Percentiles rank a stretch among this genome's conserved stretches.
Evolutionary conservation across 139 green algal genomes (phyloP).

Genomic region (Chlamydomonas asymmetrica): DNA sequence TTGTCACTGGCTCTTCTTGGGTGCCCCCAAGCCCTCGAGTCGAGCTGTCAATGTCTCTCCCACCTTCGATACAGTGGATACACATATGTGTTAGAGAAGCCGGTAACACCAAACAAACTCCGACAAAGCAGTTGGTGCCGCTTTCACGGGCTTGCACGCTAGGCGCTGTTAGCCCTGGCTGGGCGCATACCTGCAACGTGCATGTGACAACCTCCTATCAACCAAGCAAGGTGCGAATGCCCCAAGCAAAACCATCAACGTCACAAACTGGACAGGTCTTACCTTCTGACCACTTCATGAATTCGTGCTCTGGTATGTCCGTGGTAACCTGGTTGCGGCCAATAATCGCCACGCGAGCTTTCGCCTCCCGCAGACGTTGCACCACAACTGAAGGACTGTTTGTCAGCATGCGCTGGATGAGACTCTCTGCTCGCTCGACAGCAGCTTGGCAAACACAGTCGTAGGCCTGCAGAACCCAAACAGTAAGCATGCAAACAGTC

Average conservation of each 20-base stretch:
- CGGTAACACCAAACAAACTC: too few relatives aligned
- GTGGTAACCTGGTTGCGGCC: slow-evolving; percentile 66
- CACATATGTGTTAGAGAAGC: too few relatives aligned
- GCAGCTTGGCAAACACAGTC: slow-evolving; percentile 49
- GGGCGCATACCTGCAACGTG: too few relatives aligned
- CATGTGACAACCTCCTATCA: too few relatives aligned
- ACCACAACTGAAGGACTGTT: slow-evolving; percentile 31
- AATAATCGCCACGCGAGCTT: slow-evolving; percentile 72
- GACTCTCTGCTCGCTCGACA: slow-evolving; percentile 30
- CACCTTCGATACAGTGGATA: too few relatives aligned
- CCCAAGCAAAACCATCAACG: too few relatives aligned
- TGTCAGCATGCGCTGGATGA: slow-evolving; percentile 50
- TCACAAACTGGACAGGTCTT: too few relatives aligned
- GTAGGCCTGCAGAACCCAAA: slow-evolving; percentile 36
- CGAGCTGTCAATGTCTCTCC: slow-evolving; percentile 53
- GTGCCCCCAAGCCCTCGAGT: slow-evolving; percentile 72
- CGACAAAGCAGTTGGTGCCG: too few relatives aligned
- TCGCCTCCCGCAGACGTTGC: slow-evolving; percentile 22
- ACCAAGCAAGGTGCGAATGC: too few relatives aligned
- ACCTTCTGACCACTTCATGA: slow-evolving; percentile 52
- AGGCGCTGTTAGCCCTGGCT: too few relatives aligned
- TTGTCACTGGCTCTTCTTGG: slow-evolving; percentile 35
- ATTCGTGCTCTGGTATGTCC: slow-evolving; percentile 71
- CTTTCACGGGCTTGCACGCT: too few relatives aligned
- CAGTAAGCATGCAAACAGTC: not conserved